phyloP scores from a whole-genome alignment of 805 yeast species.

The Cyberlindnera amylophila region DNA sequence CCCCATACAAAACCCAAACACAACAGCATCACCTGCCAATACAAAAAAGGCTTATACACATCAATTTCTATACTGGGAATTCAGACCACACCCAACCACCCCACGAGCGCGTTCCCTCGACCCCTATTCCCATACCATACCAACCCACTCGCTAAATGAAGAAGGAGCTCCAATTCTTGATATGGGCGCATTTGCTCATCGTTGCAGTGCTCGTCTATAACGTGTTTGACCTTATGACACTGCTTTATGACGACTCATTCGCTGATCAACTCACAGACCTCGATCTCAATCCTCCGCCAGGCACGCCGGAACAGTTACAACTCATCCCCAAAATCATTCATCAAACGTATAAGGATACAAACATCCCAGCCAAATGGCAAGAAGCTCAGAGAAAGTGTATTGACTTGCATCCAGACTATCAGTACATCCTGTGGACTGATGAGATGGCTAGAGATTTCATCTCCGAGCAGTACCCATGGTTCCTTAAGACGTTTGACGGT shows the following conservation, averaged over 20 bases:
- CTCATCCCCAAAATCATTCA: slow-evolving; percentile 88
- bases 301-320: slow-evolving; percentile 42
- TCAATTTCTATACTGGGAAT: no score
- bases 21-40: no score
- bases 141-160: slow-evolving; percentile 42
- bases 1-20: no score
- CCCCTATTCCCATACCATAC: no score
- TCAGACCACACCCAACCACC: no score
- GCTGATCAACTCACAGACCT: slow-evolving; percentile 57
- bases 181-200: slow-evolving; percentile 54
- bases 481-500: slow-evolving; percentile 68
- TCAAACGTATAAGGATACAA: slow-evolving; percentile 80
- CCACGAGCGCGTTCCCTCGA: no score
- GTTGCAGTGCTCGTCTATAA: slow-evolving; percentile 45
- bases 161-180: slow-evolving; percentile 58
- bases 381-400: slow-evolving; percentile 73
- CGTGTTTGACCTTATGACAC: slow-evolving; percentile 67
- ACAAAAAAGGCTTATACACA: no score
- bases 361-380: slow-evolving; percentile 79
- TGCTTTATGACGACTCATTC: slow-evolving; percentile 69
- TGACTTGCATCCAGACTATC: slow-evolving; percentile 81
- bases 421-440: slow-evolving; percentile 90
- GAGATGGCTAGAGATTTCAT: slow-evolving; percentile 76
- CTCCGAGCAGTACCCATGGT: slow-evolving; percentile 81
- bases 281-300: slow-evolving; percentile 54